Base-by-base conservation (phyloP, 306 rosid genomes). In the Alnus glutinosa region DNA sequence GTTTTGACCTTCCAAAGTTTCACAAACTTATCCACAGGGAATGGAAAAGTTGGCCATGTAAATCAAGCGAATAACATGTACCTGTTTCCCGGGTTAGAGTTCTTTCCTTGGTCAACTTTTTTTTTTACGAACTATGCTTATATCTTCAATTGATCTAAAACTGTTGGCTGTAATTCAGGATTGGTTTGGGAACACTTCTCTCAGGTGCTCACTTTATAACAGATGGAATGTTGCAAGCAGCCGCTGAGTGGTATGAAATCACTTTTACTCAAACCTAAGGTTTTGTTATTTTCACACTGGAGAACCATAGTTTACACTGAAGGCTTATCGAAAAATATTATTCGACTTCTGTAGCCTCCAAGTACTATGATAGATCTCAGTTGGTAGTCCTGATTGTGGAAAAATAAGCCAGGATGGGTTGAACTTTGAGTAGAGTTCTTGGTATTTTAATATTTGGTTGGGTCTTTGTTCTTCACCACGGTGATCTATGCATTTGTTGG, bases 21-120 rank as follows among this genome's bases (percentile, higher is more conserved):
- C 55, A 13, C 71, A 51, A 66, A 74, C 47, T 74, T 78, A 46
- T 83, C 77, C 42, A 75, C 93, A 96, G 99, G 94, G 79, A 85
- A 96, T 58, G 99, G 97, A 48, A 96, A 87, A 71, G 79, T 87
- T 19, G 99, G 99, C 75, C 93, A 96, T 82, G 98, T 91, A 77
- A 93, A 96, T 90, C 99, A 96, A 93, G 99, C 99, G 77, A 96
- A 96, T 85, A 96, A 96, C 85, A 96, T 96, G 99, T 96, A 96
- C 85, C 85, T 96, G 76, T 96, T 96, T 84, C 99, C 99, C 15
- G 99, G 99, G 98, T 96, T 49, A 83, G 87, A 61, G 79, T 83
- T 75, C 75, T 62, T 76, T 79, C 74, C 80, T 63, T 73, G 39
- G 42, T 47, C 7, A 49, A 23, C 28, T 34, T 75, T 55, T 70